phyloP scores from a whole-genome alignment of 805 yeast genomes.

The Metschnikowia bowlesiae region DNA sequence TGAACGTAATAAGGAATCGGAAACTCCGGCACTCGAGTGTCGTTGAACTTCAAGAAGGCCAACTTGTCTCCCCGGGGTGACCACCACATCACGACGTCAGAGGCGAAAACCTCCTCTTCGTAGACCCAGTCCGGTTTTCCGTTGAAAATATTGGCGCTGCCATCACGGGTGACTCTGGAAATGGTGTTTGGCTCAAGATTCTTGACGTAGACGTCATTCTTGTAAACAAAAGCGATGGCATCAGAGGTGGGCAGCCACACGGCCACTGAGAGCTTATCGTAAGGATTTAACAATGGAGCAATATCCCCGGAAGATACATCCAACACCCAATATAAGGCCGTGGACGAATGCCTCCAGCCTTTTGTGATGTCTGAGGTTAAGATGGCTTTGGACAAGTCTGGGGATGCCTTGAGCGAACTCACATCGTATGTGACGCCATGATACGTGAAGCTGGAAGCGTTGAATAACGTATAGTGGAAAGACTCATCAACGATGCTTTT shows the following conservation, averaged over 20 bases:
- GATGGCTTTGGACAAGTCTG: slow-evolving; percentile 56
- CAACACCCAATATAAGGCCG: slow-evolving; percentile 18
- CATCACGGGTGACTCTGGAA: slow-evolving; percentile 61
- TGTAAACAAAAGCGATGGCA: slow-evolving; percentile 59
- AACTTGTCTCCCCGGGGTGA: slow-evolving; percentile 66
- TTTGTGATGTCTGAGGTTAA: slow-evolving; percentile 57
- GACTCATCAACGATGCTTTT: slow-evolving; percentile 46
- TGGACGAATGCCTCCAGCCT: slow-evolving; percentile 29
- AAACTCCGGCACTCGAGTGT: slow-evolving; percentile 66
- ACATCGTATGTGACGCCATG: slow-evolving; percentile 41
- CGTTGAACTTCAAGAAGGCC: slow-evolving; percentile 65
- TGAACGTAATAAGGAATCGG: slow-evolving; percentile 74
- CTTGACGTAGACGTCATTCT: slow-evolving; percentile 65
- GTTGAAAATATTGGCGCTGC: slow-evolving; percentile 66
- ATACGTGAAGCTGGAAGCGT: slow-evolving; percentile 43
- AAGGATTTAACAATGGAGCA: slow-evolving; percentile 9
- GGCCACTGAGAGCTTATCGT: slow-evolving; percentile 32
- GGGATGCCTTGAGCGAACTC: slow-evolving; percentile 58
- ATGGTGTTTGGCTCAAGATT: slow-evolving; percentile 26
- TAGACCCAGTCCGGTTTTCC: slow-evolving; percentile 95
- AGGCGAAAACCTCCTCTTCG: slow-evolving; percentile 80
- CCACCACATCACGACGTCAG: slow-evolving; percentile 82
- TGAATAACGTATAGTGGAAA: slow-evolving; percentile 45
- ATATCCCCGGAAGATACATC: slow-evolving; percentile 13
- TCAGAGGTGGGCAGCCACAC: slow-evolving; percentile 72